Conservation (phyloP, 2,329 filamentous ascomycete species). For the Ascochyta koolunga region DNA sequence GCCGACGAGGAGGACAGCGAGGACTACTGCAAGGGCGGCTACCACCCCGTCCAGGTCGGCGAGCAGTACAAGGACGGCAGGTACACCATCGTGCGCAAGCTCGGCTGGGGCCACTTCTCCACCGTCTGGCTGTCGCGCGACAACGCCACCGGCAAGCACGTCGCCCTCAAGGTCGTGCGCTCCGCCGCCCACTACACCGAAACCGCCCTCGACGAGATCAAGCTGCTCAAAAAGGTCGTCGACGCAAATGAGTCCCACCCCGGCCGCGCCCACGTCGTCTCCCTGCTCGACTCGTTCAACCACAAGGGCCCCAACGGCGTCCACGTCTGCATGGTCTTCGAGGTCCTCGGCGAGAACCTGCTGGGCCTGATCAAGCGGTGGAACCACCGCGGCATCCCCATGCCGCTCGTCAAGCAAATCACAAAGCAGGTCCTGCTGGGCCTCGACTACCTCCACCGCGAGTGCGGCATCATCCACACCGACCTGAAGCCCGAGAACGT, state of each 20-base stretch:
- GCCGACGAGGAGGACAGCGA: constrained; percentile 98
- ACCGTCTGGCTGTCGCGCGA: constrained; percentile 88
- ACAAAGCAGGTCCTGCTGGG: constrained; percentile 96
- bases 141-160: constrained; percentile 88
- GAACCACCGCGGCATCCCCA: constrained; percentile 97
- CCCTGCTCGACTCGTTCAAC: constrained; percentile 93
- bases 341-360: constrained; percentile 94
- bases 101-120: constrained; percentile 99
- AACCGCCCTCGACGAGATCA: constrained; percentile 98
- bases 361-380: constrained; percentile 95
- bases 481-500: constrained; percentile 98
- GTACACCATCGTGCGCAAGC: constrained; percentile 94
- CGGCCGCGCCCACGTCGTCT: constrained; percentile 93
- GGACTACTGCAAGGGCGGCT: constrained; percentile 99
- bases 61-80: constrained; percentile 98
- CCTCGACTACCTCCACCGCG: constrained; percentile 93
- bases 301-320: constrained; percentile 96
- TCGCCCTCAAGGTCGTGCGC: constrained; percentile 96
- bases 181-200: constrained; percentile 98
- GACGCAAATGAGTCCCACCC: constrained; percentile 94
- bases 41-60: constrained; percentile 92
- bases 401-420: constrained; percentile 96
- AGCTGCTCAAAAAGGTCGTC: constrained; percentile 95
- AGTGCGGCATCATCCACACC: constrained; percentile 98
- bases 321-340: constrained; percentile 99